These are phyloP conservation scores for Shiraia sp. DNA, from an alignment of 2,329 filamentous ascomycete genomes.

Conservation along the genomic window DNA sequence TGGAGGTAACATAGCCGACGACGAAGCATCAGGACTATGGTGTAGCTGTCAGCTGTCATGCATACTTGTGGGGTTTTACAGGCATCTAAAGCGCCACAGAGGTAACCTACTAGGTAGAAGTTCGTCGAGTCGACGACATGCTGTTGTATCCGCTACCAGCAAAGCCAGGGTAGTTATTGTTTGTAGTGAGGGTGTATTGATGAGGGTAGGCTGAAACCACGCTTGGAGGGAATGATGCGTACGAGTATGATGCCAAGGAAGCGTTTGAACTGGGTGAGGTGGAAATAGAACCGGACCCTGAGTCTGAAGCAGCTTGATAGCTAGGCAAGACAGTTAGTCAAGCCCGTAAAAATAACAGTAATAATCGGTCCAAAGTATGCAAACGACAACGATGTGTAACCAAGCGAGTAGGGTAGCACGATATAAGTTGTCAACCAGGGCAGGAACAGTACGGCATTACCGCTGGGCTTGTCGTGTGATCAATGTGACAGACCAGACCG, in stretches of 20 bases:
- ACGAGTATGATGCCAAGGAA: conserved; percentile 53
- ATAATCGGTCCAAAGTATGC: conserved; percentile 34
- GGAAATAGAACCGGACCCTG: conserved; percentile 59
- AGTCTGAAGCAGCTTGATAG: conserved; percentile 59
- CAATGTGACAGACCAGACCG: conserved; percentile 48
- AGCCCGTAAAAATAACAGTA: conserved; percentile 34
- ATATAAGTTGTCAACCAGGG: conserved; percentile 44
- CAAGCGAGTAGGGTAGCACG: conserved; percentile 42
- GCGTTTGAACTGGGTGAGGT: conserved; percentile 57
- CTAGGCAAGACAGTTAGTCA: conserved; percentile 48
- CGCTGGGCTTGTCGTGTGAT: conserved; percentile 51
- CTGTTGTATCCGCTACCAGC: conserved; percentile 42
- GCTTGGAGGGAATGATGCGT: conserved; percentile 41
- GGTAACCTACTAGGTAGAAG: conserved; percentile 51
- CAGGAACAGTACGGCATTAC: conserved; percentile 43
- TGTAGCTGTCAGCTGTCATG: conserved; percentile 46
- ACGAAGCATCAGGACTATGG: conserved; percentile 51
- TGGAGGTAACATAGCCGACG: conserved; percentile 53
- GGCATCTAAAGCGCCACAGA: conserved; percentile 38
- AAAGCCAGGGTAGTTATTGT: conserved; percentile 45
- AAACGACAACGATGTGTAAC: conserved; percentile 46
- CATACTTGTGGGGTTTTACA: conserved; percentile 37
- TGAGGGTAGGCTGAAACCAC: conserved; percentile 41
- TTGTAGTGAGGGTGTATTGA: conserved; percentile 30
- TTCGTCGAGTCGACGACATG: conserved; percentile 47